phyloP scores from a whole-genome alignment of 805 yeast genomes.

The Diddensiella santjacobensis region DNA sequence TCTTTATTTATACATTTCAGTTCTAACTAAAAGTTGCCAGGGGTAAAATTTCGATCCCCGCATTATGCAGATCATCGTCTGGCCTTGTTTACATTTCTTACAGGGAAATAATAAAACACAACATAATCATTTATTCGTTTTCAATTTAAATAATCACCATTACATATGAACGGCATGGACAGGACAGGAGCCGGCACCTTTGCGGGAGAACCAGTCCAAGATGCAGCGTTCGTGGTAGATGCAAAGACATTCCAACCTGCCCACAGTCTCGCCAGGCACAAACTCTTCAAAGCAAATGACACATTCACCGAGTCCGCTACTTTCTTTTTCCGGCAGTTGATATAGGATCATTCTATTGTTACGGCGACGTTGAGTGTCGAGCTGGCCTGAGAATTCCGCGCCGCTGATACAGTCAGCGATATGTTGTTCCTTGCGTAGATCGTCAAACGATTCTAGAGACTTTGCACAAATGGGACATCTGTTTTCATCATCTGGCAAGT shows the following conservation, averaged over 20 bases:
- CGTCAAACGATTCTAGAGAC: conserved; percentile 27
- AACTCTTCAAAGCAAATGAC: conserved; percentile 91
- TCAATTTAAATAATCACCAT: background rate
- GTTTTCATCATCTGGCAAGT: conserved; percentile 28
- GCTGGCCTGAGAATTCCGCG: conserved; percentile 62
- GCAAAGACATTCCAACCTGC: conserved; percentile 89
- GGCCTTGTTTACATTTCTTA: too few species aligned
- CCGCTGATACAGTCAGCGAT: conserved; percentile 59
- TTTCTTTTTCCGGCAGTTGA: conserved; percentile 37
- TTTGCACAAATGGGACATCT: conserved; percentile 39
- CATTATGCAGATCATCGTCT: too few species aligned
- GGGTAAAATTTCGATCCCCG: too few species aligned
- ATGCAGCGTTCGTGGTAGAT: conserved; percentile 91
- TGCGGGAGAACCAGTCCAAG: conserved; percentile 82
- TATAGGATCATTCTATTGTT: conserved; percentile 85
- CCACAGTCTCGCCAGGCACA: conserved; percentile 81
- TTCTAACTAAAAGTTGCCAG: too few species aligned
- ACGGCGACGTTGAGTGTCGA: conserved; percentile 45
- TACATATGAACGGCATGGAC: conserved; percentile 55
- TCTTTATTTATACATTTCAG: too few species aligned
- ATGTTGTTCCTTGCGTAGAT: conserved; percentile 54
- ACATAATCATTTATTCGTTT: background rate
- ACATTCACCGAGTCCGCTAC: conserved; percentile 59
- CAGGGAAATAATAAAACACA: too few species aligned
- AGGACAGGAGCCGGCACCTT: conserved; percentile 84